A percentile compares a stretch with the other conserved stretches of the same genome.
Conservation (phyloP, 345 rosid species). For the Sisymbrium altissimum region DNA sequence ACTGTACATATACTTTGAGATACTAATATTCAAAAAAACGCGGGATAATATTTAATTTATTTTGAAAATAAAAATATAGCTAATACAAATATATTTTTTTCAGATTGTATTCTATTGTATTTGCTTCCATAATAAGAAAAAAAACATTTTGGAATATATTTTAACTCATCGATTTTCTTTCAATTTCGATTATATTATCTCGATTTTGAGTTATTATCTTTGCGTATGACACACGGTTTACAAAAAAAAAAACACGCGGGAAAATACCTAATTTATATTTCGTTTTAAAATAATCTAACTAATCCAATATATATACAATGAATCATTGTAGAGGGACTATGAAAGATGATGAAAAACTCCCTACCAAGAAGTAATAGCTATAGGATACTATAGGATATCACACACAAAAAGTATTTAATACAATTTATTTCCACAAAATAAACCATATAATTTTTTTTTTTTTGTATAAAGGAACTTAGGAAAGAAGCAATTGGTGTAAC, state of each 20-base stretch:
- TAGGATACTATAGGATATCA: neutral
- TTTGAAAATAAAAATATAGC: too few relatives aligned
- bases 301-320: neutral
- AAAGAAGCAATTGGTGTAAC: conserved; percentile 14
- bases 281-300: neutral
- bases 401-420: neutral
- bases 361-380: too few relatives aligned
- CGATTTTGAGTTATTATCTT: neutral
- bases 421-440: neutral
- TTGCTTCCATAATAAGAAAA: too few relatives aligned
- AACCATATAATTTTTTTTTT: neutral
- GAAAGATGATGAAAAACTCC: neutral
- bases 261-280: neutral
- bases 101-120: too few relatives aligned
- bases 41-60: too few relatives aligned
- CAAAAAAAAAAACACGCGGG: neutral
- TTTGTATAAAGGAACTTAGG: neutral
- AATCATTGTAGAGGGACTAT: too few relatives aligned
- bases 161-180: too few relatives aligned
- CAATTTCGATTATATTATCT: neutral
- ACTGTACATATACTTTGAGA: too few relatives aligned
- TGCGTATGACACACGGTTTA: neutral
- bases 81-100: too few relatives aligned
- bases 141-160: too few relatives aligned
- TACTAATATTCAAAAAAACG: too few relatives aligned